Percentiles rank a stretch among this genome's conserved stretches.
These are phyloP conservation scores for Triadica sebifera DNA, from an alignment of 345 rosid genomes.

Conservation along the genomic window DNA sequence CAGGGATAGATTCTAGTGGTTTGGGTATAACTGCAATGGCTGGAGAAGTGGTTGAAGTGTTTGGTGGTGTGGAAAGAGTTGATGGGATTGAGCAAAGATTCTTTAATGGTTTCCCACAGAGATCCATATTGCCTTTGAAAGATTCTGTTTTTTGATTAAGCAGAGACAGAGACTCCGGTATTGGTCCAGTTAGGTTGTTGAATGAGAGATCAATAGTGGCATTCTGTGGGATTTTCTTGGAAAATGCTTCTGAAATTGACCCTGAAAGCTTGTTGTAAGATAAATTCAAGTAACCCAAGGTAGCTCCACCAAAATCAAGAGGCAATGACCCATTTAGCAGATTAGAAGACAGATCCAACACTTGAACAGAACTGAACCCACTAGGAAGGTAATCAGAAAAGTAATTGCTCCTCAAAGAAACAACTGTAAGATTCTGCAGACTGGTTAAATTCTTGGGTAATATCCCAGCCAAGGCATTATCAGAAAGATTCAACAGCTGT, in stretches of 20 bases:
- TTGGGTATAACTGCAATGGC: slow-evolving; percentile 93
- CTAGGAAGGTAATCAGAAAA: slow-evolving; percentile 58
- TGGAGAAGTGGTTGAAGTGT: slow-evolving; percentile 57
- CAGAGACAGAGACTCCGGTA: slow-evolving; percentile 57
- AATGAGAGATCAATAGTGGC: slow-evolving; percentile 72
- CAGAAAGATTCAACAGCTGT: slow-evolving; percentile 66
- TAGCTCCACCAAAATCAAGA: slow-evolving; percentile 49
- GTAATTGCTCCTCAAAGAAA: slow-evolving; percentile 61
- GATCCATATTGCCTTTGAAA: slow-evolving; percentile 56
- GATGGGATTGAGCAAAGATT: slow-evolving; percentile 77
- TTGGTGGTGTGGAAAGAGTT: slow-evolving; percentile 69
- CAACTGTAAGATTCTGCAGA: slow-evolving; percentile 53
- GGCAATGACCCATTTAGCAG: slow-evolving; percentile 70
- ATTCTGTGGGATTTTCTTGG: slow-evolving; percentile 47
- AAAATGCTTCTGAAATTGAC: slow-evolving; percentile 54
- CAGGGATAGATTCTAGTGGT: slow-evolving; percentile 36
- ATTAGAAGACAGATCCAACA: slow-evolving; percentile 80
- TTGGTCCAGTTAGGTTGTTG: slow-evolving; percentile 80
- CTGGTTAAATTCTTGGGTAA: slow-evolving; percentile 48
- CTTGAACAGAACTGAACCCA: slow-evolving; percentile 51
- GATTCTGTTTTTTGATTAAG: slow-evolving; percentile 54
- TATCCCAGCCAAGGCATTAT: slow-evolving; percentile 65
- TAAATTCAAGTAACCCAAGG: slow-evolving; percentile 56
- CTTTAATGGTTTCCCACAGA: slow-evolving; percentile 85
- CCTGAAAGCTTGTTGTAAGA: slow-evolving; percentile 77